Base-by-base conservation (phyloP, 2,329 filamentous ascomycete species). In the Talaromyces sp. region DNA sequence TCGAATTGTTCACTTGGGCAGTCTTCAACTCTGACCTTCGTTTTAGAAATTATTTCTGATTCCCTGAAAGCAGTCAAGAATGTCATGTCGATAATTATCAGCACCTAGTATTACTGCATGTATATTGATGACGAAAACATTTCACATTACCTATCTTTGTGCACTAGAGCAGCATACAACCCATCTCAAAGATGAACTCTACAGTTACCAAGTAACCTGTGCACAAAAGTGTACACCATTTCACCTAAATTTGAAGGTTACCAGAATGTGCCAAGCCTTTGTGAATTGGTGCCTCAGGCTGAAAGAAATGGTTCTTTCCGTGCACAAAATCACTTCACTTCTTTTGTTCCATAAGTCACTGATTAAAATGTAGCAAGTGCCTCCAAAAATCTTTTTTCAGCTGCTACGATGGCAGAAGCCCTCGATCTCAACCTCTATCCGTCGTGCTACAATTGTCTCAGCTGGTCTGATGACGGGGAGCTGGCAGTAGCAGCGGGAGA, bases 391-490 rank as follows among this genome's bases (percentile, higher is more conserved):
- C 35, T 11, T 21, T 37, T 14, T 14, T 39, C 21, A 14, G n/a
- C 25, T 25, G 35, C 54, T 31, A 56, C 31, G 39, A 63, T 63
- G 62, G 62, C 33, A 7, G 62, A 63, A 33, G 62, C 62, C 18
- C 59, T 80, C 33, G 70, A 76, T 60, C 68, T 80, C 6, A 72
- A 73, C 25, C 76, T 81, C 61, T 84, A 80, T 74, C 83, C 84
- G 2, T 81, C 81, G 2, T 81, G 79, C 63, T 72, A 77, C 28
- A 75, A 83, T 67, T 83, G 82, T 56, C 71, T 87, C n/a, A 76
- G 80, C 58, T 88, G 85, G 84, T 87, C 84, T 6, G 72, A 77
- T 42, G 84, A 87, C 67, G 82, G 83, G 52, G 81, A 83, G 56
- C 77, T 88, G 50, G 85, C 84, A 6, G 72, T 87, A 54, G 83